These are phyloP conservation scores for Abrus pulchellus DNA, from an alignment of 306 rosid genomes.

Conservation along the genomic window DNA sequence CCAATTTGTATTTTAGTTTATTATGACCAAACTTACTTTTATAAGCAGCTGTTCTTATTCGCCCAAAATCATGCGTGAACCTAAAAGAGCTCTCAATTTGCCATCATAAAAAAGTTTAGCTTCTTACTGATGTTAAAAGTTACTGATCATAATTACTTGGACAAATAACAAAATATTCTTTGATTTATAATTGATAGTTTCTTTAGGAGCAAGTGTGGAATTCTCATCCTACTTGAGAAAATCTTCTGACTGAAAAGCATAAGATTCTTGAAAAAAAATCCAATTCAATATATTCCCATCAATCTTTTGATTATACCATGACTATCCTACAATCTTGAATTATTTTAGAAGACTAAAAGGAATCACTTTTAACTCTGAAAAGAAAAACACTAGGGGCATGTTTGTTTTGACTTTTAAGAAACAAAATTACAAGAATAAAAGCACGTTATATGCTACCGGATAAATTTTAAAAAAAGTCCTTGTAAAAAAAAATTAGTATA, in stretches of 20 bases:
- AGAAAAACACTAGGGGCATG: neutral
- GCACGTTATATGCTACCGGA: no score
- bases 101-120: constrained; percentile 38
- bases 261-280: neutral
- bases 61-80: constrained; percentile 41
- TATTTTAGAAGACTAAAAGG: neutral
- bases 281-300: neutral
- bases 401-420: no score
- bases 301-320: neutral
- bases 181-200: neutral
- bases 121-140: constrained; percentile 26
- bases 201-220: neutral
- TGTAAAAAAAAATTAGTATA: no score
- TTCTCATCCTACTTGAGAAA: neutral
- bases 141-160: constrained; percentile 1
- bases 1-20: neutral
- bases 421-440: no score
- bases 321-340: neutral
- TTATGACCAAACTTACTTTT: constrained; percentile 26
- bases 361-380: neutral
- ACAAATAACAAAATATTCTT: neutral
- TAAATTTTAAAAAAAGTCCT: no score
- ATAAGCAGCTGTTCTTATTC: constrained; percentile 29
- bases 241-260: neutral
- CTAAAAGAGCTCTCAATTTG: constrained; percentile 24